Evolutionary conservation across 495 filamentous ascomycete species (phyloP), one percentile per base, ranked within the genome.

Genomic region (Trichoderma asperelloides): DNA sequence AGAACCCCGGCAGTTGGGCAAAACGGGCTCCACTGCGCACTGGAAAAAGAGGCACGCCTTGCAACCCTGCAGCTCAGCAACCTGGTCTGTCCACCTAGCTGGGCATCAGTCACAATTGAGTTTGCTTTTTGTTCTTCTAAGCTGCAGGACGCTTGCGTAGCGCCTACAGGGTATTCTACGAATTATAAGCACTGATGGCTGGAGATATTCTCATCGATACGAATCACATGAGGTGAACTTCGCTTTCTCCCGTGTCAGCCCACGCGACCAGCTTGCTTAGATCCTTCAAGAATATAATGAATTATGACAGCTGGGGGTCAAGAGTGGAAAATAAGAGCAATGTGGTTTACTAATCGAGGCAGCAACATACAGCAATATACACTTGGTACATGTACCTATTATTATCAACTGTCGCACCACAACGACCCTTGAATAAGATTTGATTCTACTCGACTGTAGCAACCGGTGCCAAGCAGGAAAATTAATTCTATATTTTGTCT

Each of bases 321-420:
- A 23, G 47, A 51, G 21, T 21, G 47, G 47, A 51, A 23, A 51
- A 21, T 7, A n/a, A 51, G 47, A 21, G 47, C 47, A 9, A 23
- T 21, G n/a, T 21, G 47, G 5, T 51, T 21, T 51, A n/a, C 47
- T 51, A n/a, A 18, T 51, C 43, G 15, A 47, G 43, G 15, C 15
- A 18, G 12, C 15, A 51, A 21, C 21, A 51, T 21, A 18, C 5
- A 47, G 43, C 15, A 47, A 18, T 47, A 16, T 18, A 21, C n/a
- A 18, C 12, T 51, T 23, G 3, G 21, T 51, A 51, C 28, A 21
- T 12, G n/a, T 60, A 13, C 13, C 25, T 27, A 16, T 30, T 25
- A 60, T 60, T 60, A 25, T n/a, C n/a, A n/a, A n/a, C 27, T 60
- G 25, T 60, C 55, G 23, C 55, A 60, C 55, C 23, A 60, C 55